Evolutionary conservation across 305 asterid species (phyloP).

Genomic region (Rubia balearica): DNA sequence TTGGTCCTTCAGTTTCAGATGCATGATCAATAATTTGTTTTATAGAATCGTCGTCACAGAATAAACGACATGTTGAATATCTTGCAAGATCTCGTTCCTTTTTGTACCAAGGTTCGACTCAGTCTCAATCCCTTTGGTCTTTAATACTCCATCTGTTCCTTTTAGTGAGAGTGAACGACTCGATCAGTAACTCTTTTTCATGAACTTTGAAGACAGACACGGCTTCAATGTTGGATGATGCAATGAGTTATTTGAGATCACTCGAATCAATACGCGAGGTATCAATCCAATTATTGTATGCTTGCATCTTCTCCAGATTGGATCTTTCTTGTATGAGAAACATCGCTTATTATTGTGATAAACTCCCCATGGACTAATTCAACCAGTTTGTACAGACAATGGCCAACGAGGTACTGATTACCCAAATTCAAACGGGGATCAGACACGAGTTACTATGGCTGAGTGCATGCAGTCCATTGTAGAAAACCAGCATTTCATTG

Average conservation of each 20-base stretch:
- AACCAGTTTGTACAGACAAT: too few species aligned
- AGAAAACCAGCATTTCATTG: too few species aligned
- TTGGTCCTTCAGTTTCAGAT: background rate
- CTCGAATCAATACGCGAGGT: conserved; percentile 87
- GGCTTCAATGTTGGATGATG: conserved; percentile 88
- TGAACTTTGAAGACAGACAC: conserved; percentile 58
- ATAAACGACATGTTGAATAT: conserved; percentile 84
- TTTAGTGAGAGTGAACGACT: background rate
- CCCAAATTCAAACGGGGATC: too few species aligned
- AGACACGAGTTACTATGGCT: too few species aligned
- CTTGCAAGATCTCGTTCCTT: conserved; percentile 80
- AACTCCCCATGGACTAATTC: too few species aligned
- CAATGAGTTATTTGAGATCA: conserved; percentile 76
- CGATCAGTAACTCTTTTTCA: background rate
- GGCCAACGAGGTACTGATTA: too few species aligned
- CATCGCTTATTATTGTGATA: too few species aligned
- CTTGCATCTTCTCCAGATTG: too few species aligned
- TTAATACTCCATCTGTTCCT: background rate
- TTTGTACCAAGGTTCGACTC: conserved; percentile 73
- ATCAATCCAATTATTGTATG: background rate
- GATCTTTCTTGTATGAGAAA: too few species aligned
- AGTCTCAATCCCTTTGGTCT: background rate
- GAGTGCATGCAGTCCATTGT: too few species aligned
- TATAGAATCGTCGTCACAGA: conserved; percentile 85
- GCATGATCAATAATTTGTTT: background rate